Evolutionary conservation across 2,329 filamentous ascomycete species (phyloP).

Genomic region (Ascochyta rabiei): DNA sequence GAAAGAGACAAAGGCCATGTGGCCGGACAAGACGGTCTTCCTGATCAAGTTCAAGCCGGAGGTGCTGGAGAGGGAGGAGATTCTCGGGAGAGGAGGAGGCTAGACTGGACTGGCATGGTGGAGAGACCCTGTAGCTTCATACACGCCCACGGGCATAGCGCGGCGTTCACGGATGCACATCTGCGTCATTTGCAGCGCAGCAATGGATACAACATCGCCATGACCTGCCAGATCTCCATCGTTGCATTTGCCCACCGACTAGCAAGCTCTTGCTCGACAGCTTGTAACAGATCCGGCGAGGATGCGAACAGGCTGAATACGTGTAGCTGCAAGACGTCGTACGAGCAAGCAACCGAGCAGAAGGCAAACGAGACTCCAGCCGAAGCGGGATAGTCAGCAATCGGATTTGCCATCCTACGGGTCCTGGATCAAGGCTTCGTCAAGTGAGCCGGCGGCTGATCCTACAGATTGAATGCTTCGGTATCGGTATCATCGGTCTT

Average conservation of each 20-base stretch:
- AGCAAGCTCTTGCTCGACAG: not conserved
- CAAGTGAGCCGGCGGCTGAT: too few species aligned
- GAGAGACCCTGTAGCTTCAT: not conserved
- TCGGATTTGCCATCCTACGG: too few species aligned
- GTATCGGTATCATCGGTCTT: too few species aligned
- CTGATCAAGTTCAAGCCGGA: slow-evolving; percentile 90
- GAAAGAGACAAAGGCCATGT: slow-evolving; percentile 67
- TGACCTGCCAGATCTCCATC: not conserved
- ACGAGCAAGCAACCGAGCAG: too few species aligned
- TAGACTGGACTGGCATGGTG: slow-evolving; percentile 4
- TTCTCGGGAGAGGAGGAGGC: slow-evolving; percentile 67
- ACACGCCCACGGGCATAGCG: slow-evolving; percentile 1
- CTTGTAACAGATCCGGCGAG: too few species aligned
- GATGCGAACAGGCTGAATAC: too few species aligned
- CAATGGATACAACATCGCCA: not conserved
- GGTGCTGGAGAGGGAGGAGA: slow-evolving; percentile 89
- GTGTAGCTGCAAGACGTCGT: too few species aligned
- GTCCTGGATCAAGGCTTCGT: too few species aligned
- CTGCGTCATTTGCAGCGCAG: not conserved
- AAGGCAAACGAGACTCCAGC: too few species aligned
- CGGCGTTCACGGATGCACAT: not conserved
- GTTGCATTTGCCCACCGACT: not conserved
- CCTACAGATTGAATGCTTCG: too few species aligned
- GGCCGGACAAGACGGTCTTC: slow-evolving; percentile 96
- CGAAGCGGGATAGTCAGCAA: too few species aligned